Percentiles rank a stretch among this genome's conserved stretches.
These are phyloP conservation scores for Piromyces finnis DNA, from an alignment of 192 early-diverging fungal genomes.

Conservation along the genomic window DNA sequence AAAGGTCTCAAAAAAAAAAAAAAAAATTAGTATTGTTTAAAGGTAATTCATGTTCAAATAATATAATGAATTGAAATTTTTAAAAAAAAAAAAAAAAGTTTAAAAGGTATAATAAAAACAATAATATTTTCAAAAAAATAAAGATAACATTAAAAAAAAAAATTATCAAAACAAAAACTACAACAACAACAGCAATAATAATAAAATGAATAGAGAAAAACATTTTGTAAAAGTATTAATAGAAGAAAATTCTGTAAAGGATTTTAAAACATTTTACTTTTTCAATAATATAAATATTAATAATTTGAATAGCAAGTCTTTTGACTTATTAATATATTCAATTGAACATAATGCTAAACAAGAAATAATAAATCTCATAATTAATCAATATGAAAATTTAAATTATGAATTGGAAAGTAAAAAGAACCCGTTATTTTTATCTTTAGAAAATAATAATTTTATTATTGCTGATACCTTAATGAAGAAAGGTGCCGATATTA, in stretches of 20 bases:
- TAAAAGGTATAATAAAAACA: too few relatives aligned
- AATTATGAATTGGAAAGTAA: neutral
- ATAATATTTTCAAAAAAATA: too few relatives aligned
- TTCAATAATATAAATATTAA: neutral
- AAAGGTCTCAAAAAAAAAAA: too few relatives aligned
- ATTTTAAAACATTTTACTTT: neutral
- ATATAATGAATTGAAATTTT: too few relatives aligned
- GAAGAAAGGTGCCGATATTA: neutral
- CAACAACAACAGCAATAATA: too few relatives aligned
- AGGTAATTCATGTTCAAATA: too few relatives aligned
- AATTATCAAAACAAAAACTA: too few relatives aligned
- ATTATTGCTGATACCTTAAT: neutral
- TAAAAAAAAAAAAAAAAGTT: too few relatives aligned
- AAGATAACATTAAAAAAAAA: too few relatives aligned
- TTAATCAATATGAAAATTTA: neutral
- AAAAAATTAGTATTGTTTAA: too few relatives aligned
- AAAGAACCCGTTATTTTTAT: neutral
- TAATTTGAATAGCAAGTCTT: neutral
- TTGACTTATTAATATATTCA: neutral
- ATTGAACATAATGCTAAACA: neutral
- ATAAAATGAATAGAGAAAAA: neutral
- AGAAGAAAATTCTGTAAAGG: neutral
- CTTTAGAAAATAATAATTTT: neutral
- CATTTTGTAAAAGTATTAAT: neutral
- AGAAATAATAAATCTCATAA: neutral